Base-by-base conservation (phyloP, 2,329 filamentous ascomycete species). In the Pseudogymnoascus sp. region DNA sequence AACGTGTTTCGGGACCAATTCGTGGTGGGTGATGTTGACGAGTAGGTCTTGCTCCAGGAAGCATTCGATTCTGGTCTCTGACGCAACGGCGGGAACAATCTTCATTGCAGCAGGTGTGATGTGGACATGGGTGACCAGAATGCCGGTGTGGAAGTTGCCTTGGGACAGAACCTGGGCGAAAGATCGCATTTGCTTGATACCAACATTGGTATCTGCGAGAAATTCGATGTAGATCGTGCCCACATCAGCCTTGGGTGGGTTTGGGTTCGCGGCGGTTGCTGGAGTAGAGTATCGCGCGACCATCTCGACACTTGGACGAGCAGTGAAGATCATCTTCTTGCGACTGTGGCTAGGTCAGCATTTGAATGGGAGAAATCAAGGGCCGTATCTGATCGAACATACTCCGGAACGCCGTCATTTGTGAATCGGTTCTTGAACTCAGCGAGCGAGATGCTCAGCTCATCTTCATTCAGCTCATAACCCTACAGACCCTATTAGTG, bases 21-120 rank as follows among this genome's bases (percentile, higher is more conserved):
- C 93, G 79, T 99, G 94, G 75, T 92, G 90, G 65, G 93, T 97
- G 76, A 99, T 97, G 78, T 99, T 99, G 77, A 99, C 92, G 65
- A 97, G 82, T 70, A 99, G 78, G 77, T 99, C 94, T 75, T 94
- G 89, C 80, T 97, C 94, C 70, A 93, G 85, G 79, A 99, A 99
- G 74, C 91, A 91, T 80, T 99, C 94, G 72, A 97, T 91, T 72
- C 90, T 86, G 63, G 89, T 89, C 74, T 85, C 83, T 66, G 86
- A 85, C 69, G 89, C 85, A 64, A 93, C 86, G 65, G 88, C 87
- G 67, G 86, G 86, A 70, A 96, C 88, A 69, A 92, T 86, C 79
- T 95, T 95, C 75, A 93, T 86, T 38, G 92, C 93, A 65, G 92
- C 89, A 28, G 91, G 84, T 0, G 92, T 96, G 65, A 97, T 89